Evolutionary conservation across 768 basidiomycete species (phyloP), one percentile per base, ranked within the genome.

Genomic region (Antrodiella citrinella): DNA sequence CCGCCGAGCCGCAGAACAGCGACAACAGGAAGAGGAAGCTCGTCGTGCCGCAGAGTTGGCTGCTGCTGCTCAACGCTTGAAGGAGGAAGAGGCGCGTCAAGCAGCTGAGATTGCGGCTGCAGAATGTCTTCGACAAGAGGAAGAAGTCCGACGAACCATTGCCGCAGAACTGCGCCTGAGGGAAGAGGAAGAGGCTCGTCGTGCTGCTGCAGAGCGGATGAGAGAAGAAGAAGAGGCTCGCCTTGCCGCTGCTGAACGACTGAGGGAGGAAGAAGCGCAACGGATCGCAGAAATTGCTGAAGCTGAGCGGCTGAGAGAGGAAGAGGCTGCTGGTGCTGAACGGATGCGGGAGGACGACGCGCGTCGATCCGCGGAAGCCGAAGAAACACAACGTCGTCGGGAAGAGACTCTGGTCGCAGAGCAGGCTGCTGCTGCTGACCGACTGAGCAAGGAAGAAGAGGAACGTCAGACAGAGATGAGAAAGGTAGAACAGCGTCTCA

Each of bases 51-150:
- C 52, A 19, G 55, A 56, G 49, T n/a, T n/a, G n/a, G n/a, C n/a
- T n/a, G n/a, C n/a, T n/a, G 58, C 68, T 35, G 53, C 45, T n/a
- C 46, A 39, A 3, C 57, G 59, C 43, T 53, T 52, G 50, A 54
- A 54, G 22, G 58, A 60, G 45, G 54, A 53, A 10, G 59, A 62
- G 65, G 65, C 47, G 65, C 59, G 23, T 67, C 71, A 59, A 69
- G 50, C 41, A 48, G 51, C 48, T 15, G 44, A 52, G 35, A 48
- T n/a, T n/a, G n/a, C n/a, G n/a, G n/a, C n/a, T n/a, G 30, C 30
- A 35, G 47, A 52, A 12, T 46, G 44, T 24, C 25, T 26, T 11
- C 26, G 50, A 7, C 25, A 51, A 21, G 52, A 50, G 12, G 49
- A 40, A 13, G 48, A 21, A n/a, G 48, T 42, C 4, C 41, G 52